phyloP scores from a whole-genome alignment of 768 basidiomycete genomes.

The Tylopilus rubrobrunneus region DNA sequence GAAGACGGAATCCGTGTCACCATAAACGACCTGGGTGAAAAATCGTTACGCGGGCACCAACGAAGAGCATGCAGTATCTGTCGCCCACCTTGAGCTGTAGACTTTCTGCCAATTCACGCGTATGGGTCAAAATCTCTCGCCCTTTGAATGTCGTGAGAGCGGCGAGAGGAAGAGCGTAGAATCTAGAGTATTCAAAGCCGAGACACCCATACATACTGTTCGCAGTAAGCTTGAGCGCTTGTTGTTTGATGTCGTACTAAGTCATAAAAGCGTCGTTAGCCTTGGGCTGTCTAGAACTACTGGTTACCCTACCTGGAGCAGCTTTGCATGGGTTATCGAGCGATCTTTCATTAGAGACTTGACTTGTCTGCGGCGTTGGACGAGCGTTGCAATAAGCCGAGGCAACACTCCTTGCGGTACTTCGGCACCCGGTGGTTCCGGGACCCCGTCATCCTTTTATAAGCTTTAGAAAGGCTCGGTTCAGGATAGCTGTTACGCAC shows the following conservation, averaged over 20 bases:
- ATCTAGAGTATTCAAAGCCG: conserved; percentile 94
- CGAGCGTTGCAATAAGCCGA: conserved; percentile 94
- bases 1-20: conserved; percentile 98
- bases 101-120: conserved; percentile 87
- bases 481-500: conserved; percentile 30
- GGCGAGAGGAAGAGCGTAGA: conserved; percentile 95
- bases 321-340: conserved; percentile 62
- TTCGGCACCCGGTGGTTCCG: conserved; percentile 76
- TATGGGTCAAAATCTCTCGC: conserved; percentile 93
- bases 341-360: conserved; percentile 95
- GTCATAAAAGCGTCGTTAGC: background rate
- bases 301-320: conserved; percentile 65
- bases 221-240: conserved; percentile 94
- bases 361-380: conserved; percentile 83
- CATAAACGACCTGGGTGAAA: conserved; percentile 82
- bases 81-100: conserved; percentile 80
- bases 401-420: conserved; percentile 84
- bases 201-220: conserved; percentile 99
- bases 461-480: background rate
- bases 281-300: background rate
- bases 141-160: conserved; percentile 97
- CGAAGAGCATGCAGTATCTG: background rate
- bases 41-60: background rate
- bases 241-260: conserved; percentile 96
- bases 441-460: conserved; percentile 73